phyloP scores from a whole-genome alignment of 2,329 filamentous ascomycete genomes.

The Colletotrichum echinochloae region DNA sequence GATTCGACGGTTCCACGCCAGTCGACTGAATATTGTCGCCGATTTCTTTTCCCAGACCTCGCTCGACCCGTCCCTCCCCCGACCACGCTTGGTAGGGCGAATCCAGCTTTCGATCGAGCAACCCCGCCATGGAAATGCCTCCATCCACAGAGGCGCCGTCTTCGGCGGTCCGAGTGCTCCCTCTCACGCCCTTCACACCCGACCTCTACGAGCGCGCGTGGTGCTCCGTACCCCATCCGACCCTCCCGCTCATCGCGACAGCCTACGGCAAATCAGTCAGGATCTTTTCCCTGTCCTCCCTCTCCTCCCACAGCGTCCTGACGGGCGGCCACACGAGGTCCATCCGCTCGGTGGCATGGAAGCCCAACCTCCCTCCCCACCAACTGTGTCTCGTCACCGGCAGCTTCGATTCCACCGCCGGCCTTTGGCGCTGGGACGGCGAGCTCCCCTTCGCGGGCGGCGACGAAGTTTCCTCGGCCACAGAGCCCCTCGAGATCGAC shows the following conservation, averaged over 20 bases:
- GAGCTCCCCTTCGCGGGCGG: constrained; percentile 46
- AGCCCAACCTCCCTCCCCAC: constrained; percentile 72
- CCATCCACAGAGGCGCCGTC: constrained; percentile 22
- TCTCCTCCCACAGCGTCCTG: constrained; percentile 82
- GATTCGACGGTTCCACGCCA: background rate
- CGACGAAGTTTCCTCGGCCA: constrained; percentile 39
- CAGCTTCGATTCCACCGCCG: constrained; percentile 93
- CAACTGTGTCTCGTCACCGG: constrained; percentile 88
- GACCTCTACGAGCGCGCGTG: constrained; percentile 81
- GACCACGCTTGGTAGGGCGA: background rate
- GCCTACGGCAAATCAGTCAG: constrained; percentile 89
- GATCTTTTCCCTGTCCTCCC: constrained; percentile 87
- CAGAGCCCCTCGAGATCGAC: constrained; percentile 56
- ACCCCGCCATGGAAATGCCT: constrained; percentile 29
- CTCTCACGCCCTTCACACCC: constrained; percentile 64
- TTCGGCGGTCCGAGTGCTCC: constrained; percentile 49
- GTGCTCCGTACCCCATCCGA: constrained; percentile 87
- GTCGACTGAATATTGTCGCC: background rate
- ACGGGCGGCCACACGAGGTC: constrained; percentile 91
- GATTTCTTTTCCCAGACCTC: background rate
- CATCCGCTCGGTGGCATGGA: constrained; percentile 86
- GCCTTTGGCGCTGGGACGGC: constrained; percentile 79
- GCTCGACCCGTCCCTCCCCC: background rate
- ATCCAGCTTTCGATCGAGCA: background rate
- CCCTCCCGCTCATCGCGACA: constrained; percentile 88